Conservation (phyloP, 2,329 filamentous ascomycete genomes). For the Fusarium udum region DNA sequence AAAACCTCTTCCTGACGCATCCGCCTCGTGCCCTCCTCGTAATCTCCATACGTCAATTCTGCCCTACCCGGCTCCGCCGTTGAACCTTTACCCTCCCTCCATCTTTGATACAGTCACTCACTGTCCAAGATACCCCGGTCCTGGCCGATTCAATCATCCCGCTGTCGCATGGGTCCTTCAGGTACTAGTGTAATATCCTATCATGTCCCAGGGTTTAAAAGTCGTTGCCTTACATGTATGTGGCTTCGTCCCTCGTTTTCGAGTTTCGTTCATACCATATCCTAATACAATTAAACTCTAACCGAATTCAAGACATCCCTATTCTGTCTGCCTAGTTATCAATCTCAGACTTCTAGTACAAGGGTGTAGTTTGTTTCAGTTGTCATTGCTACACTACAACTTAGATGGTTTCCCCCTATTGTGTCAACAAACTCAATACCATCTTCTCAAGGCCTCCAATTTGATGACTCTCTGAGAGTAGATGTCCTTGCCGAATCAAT, state of each 20-base stretch:
- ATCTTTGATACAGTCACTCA: conserved; percentile 20
- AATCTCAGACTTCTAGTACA: not conserved
- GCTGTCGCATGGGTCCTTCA: conserved; percentile 37
- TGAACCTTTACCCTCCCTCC: conserved; percentile 19
- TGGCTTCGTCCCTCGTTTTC: conserved; percentile 31
- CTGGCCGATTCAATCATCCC: conserved; percentile 38
- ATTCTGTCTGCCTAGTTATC: conserved; percentile 13
- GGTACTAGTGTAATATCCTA: conserved; percentile 18
- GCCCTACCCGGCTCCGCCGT: conserved; percentile 36
- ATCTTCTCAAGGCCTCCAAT: not conserved
- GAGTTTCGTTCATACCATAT: conserved; percentile 10
- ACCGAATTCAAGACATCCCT: not conserved
- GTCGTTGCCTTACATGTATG: conserved; percentile 37
- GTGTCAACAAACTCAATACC: not conserved
- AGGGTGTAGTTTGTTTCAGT: not conserved
- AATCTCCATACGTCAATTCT: conserved; percentile 38
- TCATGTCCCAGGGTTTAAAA: conserved; percentile 27
- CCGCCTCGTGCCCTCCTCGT: conserved; percentile 35
- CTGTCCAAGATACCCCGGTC: conserved; percentile 23
- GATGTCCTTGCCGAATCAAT: conserved; percentile 41
- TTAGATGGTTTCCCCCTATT: not conserved
- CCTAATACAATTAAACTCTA: conserved; percentile 16
- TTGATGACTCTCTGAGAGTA: conserved; percentile 33
- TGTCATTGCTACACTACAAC: not conserved
- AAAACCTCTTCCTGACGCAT: conserved; percentile 7